These are phyloP conservation scores for Cyphellophora attinorum DNA, from an alignment of 2,329 filamentous ascomycete genomes.

Conservation along the genomic window DNA sequence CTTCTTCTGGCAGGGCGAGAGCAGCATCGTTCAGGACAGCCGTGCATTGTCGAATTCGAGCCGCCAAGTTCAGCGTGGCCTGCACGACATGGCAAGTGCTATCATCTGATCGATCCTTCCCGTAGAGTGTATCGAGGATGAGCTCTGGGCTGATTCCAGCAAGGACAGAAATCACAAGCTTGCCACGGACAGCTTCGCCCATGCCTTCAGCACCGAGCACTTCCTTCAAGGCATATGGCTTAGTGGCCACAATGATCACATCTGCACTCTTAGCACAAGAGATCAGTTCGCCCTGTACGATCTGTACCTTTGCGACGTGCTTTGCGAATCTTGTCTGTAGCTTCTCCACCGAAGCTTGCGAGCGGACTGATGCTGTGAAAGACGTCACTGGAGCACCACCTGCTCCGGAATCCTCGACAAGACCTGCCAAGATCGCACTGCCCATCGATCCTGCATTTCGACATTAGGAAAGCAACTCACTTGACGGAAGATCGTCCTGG, in stretches of 20 bases:
- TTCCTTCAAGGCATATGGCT: constrained; percentile 34
- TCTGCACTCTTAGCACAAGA: constrained; percentile 20
- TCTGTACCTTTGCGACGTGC: constrained; percentile 25
- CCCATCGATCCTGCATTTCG: constrained; percentile 1
- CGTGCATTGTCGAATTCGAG: constrained; percentile 33
- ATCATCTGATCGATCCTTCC: constrained; percentile 5
- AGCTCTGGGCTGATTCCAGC: constrained; percentile 39
- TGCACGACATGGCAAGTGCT: constrained; percentile 25
- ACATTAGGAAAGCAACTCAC: not conserved
- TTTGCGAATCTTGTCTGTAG: constrained; percentile 24
- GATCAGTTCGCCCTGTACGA: constrained; percentile 15
- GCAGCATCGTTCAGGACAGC: constrained; percentile 41
- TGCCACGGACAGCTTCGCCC: constrained; percentile 29
- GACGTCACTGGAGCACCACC: not conserved
- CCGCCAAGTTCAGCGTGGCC: constrained; percentile 37
- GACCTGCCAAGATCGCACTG: not conserved
- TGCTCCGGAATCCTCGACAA: not conserved
- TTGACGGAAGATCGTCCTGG: not conserved
- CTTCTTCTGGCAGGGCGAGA: constrained; percentile 30
- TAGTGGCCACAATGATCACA: constrained; percentile 37
- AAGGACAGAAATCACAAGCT: constrained; percentile 42
- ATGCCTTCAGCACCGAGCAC: constrained; percentile 30
- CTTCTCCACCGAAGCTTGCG: constrained; percentile 25
- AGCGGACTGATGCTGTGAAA: constrained; percentile 31
- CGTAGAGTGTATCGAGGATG: constrained; percentile 21